These are phyloP conservation scores for Domatiomyces globalis DNA, from an alignment of 2,329 filamentous ascomycete species.

Conservation along the genomic window DNA sequence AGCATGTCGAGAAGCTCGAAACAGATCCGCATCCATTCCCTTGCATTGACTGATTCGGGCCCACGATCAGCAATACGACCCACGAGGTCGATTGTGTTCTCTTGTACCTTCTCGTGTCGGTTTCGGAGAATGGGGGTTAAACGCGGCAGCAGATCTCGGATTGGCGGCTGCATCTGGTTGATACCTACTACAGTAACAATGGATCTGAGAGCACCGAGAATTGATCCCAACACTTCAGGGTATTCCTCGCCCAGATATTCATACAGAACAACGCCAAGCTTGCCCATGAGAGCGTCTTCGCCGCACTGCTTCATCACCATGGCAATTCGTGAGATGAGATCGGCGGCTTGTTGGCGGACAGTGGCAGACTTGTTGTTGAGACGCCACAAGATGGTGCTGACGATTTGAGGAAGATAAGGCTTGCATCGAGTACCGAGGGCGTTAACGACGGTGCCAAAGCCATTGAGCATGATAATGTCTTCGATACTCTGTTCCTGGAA, in stretches of 20 bases:
- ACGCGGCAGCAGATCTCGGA: conserved; percentile 86
- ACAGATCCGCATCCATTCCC: conserved; percentile 99
- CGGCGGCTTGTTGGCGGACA: conserved; percentile 89
- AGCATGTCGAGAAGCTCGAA: conserved; percentile 98
- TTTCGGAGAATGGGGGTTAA: conserved; percentile 97
- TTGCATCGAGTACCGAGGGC: conserved; percentile 87
- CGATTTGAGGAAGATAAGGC: conserved; percentile 90
- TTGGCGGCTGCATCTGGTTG: conserved; percentile 93
- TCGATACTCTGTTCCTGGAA: conserved; percentile 98
- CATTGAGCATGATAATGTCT: conserved; percentile 90
- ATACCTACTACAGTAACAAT: conserved; percentile 98
- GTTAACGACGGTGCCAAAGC: conserved; percentile 95
- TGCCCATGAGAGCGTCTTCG: conserved; percentile 89
- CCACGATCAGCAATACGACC: conserved; percentile 95
- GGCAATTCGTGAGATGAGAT: conserved; percentile 89
- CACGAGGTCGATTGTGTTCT: conserved; percentile 96
- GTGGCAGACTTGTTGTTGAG: conserved; percentile 97
- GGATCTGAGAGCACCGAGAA: conserved; percentile 81
- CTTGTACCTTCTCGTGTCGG: conserved; percentile 96
- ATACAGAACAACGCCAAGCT: conserved; percentile 86
- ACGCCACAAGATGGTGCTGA: conserved; percentile 89
- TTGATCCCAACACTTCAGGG: conserved; percentile 91
- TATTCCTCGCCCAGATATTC: conserved; percentile 98
- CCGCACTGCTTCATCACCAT: conserved; percentile 99
- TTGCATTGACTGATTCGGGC: conserved; percentile 86